phyloP scores from a whole-genome alignment of 1,139 yeast genomes.

The Yamadazyma spencermartinsiae region DNA sequence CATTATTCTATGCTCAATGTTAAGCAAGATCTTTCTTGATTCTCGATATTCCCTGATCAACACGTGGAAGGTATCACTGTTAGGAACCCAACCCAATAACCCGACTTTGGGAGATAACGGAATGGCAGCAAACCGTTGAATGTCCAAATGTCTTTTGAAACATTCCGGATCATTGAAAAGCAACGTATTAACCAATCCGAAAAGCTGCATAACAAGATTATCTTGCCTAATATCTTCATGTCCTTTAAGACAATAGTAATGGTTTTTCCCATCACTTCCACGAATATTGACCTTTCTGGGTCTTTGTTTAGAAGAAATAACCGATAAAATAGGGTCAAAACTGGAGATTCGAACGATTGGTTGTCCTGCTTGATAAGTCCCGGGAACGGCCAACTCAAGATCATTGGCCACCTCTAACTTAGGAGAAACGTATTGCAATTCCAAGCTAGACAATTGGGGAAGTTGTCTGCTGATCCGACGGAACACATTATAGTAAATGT shows the following conservation, averaged over 20 bases:
- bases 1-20: constrained; percentile 95
- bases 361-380: constrained; percentile 85
- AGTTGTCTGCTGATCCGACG: constrained; percentile 86
- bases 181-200: constrained; percentile 90
- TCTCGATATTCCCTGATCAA: constrained; percentile 91
- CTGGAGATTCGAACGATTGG: constrained; percentile 70
- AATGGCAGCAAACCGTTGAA: constrained; percentile 88
- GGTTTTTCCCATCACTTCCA: constrained; percentile 92
- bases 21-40: constrained; percentile 80
- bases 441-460: constrained; percentile 83
- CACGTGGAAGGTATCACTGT: constrained; percentile 94
- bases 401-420: constrained; percentile 76
- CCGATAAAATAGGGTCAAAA: constrained; percentile 82
- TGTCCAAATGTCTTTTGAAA: constrained; percentile 91
- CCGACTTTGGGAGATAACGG: constrained; percentile 99
- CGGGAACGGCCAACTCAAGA: constrained; percentile 89
- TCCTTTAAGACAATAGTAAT: constrained; percentile 81
- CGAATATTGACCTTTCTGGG: constrained; percentile 79
- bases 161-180: constrained; percentile 91
- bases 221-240: constrained; percentile 99
- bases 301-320: constrained; percentile 94
- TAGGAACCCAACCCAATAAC: constrained; percentile 93
- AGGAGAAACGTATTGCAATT: constrained; percentile 92
- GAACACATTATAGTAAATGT: constrained; percentile 90
- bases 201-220: constrained; percentile 94